These are phyloP conservation scores for Primulina tabacum DNA, from an alignment of 257 asterid genomes.

Conservation along the genomic window DNA sequence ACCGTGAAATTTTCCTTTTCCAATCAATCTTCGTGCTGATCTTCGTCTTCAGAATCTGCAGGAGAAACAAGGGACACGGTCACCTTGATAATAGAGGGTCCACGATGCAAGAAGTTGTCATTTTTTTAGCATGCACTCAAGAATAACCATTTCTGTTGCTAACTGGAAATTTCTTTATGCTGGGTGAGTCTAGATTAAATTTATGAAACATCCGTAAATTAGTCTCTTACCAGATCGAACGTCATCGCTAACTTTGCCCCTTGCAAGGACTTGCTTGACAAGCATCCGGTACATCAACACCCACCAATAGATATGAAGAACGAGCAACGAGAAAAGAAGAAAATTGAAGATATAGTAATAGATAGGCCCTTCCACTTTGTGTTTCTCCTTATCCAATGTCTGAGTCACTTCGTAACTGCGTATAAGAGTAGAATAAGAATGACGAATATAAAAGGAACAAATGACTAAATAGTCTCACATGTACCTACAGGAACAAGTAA, in stretches of 20 bases:
- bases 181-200: not conserved
- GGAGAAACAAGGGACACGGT: constrained; percentile 13
- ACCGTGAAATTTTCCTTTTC: not conserved
- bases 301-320: constrained; percentile 92
- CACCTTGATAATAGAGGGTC: not conserved
- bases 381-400: constrained; percentile 53
- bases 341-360: constrained; percentile 80
- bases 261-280: constrained; percentile 67
- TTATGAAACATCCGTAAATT: too few relatives aligned
- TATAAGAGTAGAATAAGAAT: constrained; percentile 14
- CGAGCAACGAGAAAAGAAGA: constrained; percentile 80
- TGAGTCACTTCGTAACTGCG: constrained; percentile 62
- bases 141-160: not conserved
- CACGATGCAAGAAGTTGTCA: not conserved
- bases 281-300: constrained; percentile 85
- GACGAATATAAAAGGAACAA: not conserved
- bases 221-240: constrained; percentile 82
- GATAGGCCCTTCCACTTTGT: constrained; percentile 61
- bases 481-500: not conserved
- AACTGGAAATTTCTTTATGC: not conserved
- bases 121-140: too few relatives aligned
- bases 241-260: constrained; percentile 87
- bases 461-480: too few relatives aligned
- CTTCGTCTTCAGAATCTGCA: constrained; percentile 84
- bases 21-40: constrained; percentile 63